Conservation (phyloP, 2,329 filamentous ascomycete genomes). For the Rosellinia necatrix region DNA sequence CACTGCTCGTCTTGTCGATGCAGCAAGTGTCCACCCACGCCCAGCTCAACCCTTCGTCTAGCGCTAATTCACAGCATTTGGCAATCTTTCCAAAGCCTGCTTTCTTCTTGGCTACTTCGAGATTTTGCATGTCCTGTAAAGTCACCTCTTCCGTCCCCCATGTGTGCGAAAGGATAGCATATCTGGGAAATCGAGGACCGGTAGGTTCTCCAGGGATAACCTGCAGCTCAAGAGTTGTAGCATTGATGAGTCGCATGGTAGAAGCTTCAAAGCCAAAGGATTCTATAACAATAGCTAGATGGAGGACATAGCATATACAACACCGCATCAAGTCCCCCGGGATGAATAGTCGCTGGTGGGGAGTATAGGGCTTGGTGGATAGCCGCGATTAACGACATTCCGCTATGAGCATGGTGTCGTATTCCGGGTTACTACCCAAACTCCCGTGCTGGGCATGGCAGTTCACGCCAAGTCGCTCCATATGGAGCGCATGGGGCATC, state of each 20-base stretch:
- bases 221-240: slow-evolving; percentile 2
- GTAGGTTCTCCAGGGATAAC: slow-evolving; percentile 11
- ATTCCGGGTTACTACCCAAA: slow-evolving; percentile 10
- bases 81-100: slow-evolving; percentile 31
- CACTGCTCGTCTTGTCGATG: slow-evolving; percentile 15
- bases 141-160: slow-evolving; percentile 31
- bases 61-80: slow-evolving; percentile 28
- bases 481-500: neutral
- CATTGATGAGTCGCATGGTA: slow-evolving; percentile 20
- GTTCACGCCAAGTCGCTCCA: slow-evolving; percentile 9
- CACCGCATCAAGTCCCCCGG: neutral
- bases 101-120: slow-evolving; percentile 11
- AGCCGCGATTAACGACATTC: neutral
- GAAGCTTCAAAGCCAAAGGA: neutral
- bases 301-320: neutral
- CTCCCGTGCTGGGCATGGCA: slow-evolving; percentile 1
- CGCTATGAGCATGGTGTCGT: slow-evolving; percentile 2
- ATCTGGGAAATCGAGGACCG: slow-evolving; percentile 16
- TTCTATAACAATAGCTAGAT: neutral
- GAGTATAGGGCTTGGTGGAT: neutral
- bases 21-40: slow-evolving; percentile 34
- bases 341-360: neutral
- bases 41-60: slow-evolving; percentile 30
- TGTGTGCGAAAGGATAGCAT: slow-evolving; percentile 36
- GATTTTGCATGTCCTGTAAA: slow-evolving; percentile 22